Evolutionary conservation across 345 rosid species (phyloP).

Genomic region (Erucastrum elatum): DNA sequence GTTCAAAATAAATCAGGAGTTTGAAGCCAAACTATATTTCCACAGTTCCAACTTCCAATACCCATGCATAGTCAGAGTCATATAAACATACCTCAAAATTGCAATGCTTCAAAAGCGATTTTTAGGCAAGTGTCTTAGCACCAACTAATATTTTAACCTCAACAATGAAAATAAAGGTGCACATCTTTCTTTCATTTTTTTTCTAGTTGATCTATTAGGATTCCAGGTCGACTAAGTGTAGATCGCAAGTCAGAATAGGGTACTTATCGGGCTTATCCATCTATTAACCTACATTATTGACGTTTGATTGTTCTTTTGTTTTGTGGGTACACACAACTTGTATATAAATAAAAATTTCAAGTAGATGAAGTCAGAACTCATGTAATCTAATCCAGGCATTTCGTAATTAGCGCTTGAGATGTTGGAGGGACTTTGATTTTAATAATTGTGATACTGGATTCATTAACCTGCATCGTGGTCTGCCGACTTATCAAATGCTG

Average conservation of each 20-base stretch:
- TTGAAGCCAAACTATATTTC: no score
- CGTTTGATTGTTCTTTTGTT: neutral
- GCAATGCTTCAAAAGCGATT: no score
- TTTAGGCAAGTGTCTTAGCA: no score
- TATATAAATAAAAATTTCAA: neutral
- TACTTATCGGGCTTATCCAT: neutral
- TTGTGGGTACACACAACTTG: conserved; percentile 1
- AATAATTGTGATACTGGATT: conserved; percentile 12
- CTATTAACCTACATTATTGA: neutral
- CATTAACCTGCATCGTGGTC: conserved; percentile 25
- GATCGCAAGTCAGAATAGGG: neutral
- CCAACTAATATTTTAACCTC: neutral
- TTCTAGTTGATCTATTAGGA: neutral
- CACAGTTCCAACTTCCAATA: no score
- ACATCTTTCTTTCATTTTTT: neutral
- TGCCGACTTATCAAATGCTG: conserved; percentile 28
- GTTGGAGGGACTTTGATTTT: conserved; percentile 21
- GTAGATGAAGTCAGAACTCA: conserved; percentile 1
- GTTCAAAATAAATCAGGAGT: no score
- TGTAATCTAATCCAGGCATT: conserved; percentile 4
- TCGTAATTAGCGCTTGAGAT: conserved; percentile 26
- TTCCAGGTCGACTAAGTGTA: neutral
- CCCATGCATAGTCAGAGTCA: no score
- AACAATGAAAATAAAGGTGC: neutral
- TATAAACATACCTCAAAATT: no score